These are phyloP conservation scores for Pythium chondricola DNA, from an alignment of 352 stramenopile species.

Conservation along the genomic window DNA sequence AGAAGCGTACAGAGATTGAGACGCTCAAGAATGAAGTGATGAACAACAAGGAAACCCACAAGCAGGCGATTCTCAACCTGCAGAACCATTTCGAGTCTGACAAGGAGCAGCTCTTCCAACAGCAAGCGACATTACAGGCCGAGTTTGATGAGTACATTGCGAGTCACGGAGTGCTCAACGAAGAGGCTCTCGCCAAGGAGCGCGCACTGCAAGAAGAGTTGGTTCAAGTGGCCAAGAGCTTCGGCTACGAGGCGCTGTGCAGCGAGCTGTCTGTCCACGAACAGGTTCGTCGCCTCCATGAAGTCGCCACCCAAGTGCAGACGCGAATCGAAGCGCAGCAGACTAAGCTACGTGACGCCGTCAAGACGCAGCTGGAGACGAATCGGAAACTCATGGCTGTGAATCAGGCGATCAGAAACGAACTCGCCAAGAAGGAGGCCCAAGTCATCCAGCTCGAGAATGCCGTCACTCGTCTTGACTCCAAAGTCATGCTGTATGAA, in stretches of 20 bases:
- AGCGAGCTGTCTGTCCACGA: slow-evolving; percentile 10
- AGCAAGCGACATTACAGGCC: background rate
- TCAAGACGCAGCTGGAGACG: slow-evolving; percentile 32
- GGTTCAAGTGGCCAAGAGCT: background rate
- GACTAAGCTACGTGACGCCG: slow-evolving; percentile 23
- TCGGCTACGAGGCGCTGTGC: too few species aligned
- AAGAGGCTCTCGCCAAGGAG: slow-evolving; percentile 6
- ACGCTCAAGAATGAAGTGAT: slow-evolving; percentile 20
- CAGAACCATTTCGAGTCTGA: background rate
- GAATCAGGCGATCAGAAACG: slow-evolving; percentile 33
- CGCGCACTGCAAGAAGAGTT: background rate
- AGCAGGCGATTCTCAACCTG: background rate
- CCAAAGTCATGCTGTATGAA: slow-evolving; percentile 37
- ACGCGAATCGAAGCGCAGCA: slow-evolving; percentile 25
- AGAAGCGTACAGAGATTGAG: slow-evolving; percentile 31
- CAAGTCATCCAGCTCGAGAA: slow-evolving; percentile 24
- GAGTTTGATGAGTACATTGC: slow-evolving; percentile 1
- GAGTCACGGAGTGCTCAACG: slow-evolving; percentile 2
- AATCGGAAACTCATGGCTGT: slow-evolving; percentile 33
- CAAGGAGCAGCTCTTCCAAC: background rate
- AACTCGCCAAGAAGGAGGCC: slow-evolving; percentile 23
- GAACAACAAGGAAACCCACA: slow-evolving; percentile 1
- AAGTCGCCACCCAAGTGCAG: slow-evolving; percentile 13
- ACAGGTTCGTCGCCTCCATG: slow-evolving; percentile 10
- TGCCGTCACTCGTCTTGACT: slow-evolving; percentile 33